These are phyloP conservation scores for Coprinopsis sp. DNA, from an alignment of 768 basidiomycete species.

Conservation along the genomic window DNA sequence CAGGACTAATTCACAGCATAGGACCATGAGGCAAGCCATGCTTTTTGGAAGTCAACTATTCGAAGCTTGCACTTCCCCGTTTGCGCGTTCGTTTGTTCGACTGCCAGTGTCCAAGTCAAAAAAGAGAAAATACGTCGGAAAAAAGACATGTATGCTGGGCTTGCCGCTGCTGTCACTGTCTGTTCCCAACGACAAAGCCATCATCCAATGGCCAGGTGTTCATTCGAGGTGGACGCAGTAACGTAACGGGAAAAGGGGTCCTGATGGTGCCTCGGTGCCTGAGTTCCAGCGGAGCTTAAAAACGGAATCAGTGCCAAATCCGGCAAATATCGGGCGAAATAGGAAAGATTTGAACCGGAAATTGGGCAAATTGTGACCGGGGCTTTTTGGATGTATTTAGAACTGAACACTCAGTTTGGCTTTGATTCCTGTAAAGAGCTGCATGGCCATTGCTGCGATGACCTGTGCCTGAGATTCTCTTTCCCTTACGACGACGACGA, in stretches of 20 bases:
- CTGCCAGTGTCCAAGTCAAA: too few relatives aligned
- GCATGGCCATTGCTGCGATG: constrained; percentile 10
- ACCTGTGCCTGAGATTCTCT: constrained; percentile 14
- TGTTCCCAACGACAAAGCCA: too few relatives aligned
- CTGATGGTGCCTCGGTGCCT: constrained; percentile 14
- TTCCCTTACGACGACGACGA: constrained; percentile 17
- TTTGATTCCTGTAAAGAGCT: constrained; percentile 10
- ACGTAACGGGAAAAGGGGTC: constrained; percentile 7
- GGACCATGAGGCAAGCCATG: too few relatives aligned
- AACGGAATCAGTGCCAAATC: not conserved
- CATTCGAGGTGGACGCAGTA: too few relatives aligned
- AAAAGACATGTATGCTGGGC: too few relatives aligned
- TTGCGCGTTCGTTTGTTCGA: too few relatives aligned
- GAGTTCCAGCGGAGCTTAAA: constrained; percentile 1
- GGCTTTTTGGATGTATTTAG: not conserved
- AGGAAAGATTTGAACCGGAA: not conserved
- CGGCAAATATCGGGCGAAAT: not conserved
- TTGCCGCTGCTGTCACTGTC: too few relatives aligned
- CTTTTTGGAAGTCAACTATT: too few relatives aligned
- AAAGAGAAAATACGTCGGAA: too few relatives aligned
- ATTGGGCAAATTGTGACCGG: not conserved
- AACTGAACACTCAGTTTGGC: constrained; percentile 9
- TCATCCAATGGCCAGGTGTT: too few relatives aligned
- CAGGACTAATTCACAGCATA: too few relatives aligned
- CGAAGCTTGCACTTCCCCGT: too few relatives aligned